Base-by-base conservation (phyloP, 345 rosid genomes). In the Combretum micranthum region DNA sequence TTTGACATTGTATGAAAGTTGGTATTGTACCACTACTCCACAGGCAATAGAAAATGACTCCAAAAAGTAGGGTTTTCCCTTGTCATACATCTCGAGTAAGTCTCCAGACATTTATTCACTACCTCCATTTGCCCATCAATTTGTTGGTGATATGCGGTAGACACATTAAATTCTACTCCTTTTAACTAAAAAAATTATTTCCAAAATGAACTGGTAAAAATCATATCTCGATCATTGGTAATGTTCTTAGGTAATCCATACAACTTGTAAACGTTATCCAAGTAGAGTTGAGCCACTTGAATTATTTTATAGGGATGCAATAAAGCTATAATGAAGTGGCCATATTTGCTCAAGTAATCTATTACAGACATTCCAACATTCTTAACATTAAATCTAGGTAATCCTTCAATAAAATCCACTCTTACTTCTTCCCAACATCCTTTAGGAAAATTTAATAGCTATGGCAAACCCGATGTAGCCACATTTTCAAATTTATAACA, bases 101-200 rank as follows among this genome's bases (percentile, higher is more conserved):
- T 50, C 17, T 50, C 20, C 10, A 51, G 4, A 15, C 64, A 19
- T 14, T 20, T 15, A 13, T 61, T 61, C 11, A 61, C 56, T 7
- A 59, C 23, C n/a, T 48, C n/a, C 3, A 2, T 47, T 25, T 59
- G 54, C 9, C 54, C 63, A 49, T 59, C 54, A 0, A 15, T 19
- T 20, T 51, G 25, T 11, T 5, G 37, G 20, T 51, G 54, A 20
- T 51, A 51, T 4, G 54, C 0, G 1, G 37, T 2, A 5, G 54
- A 51, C 23, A 51, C 8, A 2, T 51, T 51, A 5, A 19, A 0
- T 15, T 19, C 13, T 5, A 21, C 15, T 8, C 22, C 15, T 1
- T 51, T 25, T 1, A 51, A 20, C 1, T 13, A 12, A 15, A 19
- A 51, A 10, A 51, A 20, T 26, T 51, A 5, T 15, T 20, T 51